Evolutionary conservation across 306 rosid genomes (phyloP).

Genomic region (Myrica gale): DNA sequence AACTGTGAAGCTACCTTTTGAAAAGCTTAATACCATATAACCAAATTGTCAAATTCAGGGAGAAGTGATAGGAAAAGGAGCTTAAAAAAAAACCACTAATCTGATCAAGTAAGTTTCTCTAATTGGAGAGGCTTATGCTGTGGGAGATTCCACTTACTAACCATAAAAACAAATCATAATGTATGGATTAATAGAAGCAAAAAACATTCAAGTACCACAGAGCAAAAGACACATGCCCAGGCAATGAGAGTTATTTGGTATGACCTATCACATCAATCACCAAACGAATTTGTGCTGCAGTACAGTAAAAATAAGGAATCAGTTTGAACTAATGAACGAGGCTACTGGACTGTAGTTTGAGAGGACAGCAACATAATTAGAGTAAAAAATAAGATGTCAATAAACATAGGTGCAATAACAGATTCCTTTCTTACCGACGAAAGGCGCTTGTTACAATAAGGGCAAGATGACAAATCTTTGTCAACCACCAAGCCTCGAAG

Average conservation of each 20-base stretch:
- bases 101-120: not conserved
- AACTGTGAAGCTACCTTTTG: not conserved
- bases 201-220: not conserved
- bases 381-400: no score
- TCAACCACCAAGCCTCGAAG: no score
- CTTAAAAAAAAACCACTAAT: not conserved
- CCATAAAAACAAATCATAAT: not conserved
- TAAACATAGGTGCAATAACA: no score
- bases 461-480: no score
- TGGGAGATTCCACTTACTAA: conserved; percentile 1
- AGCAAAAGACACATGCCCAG: not conserved
- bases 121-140: not conserved
- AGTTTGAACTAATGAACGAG: not conserved
- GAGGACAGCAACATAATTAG: no score
- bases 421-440: no score
- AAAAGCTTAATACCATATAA: not conserved
- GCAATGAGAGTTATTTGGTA: not conserved
- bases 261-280: no score
- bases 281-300: no score
- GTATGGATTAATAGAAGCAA: no score
- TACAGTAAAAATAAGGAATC: not conserved
- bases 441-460: no score
- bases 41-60: not conserved
- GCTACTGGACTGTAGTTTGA: not conserved
- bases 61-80: not conserved